phyloP scores from a whole-genome alignment of 495 filamentous ascomycete genomes.

The Hypoxylon perforatum region DNA sequence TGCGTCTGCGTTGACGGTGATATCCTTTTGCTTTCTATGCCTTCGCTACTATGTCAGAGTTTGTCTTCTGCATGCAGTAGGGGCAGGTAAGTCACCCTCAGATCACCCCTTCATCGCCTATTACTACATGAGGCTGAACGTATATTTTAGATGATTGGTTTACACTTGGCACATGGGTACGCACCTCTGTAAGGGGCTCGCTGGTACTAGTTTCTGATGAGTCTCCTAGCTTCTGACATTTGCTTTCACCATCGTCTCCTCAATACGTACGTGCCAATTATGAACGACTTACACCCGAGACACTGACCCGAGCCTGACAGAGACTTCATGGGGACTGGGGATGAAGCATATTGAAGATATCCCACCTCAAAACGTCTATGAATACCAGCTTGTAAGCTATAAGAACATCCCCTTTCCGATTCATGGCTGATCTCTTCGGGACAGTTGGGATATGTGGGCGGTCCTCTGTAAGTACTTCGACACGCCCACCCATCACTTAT shows the following conservation, averaged over 20 bases:
- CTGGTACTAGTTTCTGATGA: not conserved
- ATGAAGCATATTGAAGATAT: slow-evolving; percentile 20
- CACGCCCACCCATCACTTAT: not conserved
- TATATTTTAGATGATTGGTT: slow-evolving; percentile 29
- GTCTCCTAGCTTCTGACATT: slow-evolving; percentile 16
- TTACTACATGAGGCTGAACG: not conserved
- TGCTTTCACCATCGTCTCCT: slow-evolving; percentile 5
- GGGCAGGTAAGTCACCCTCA: slow-evolving; percentile 14
- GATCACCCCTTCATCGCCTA: not conserved
- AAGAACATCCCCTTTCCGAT: too few species aligned
- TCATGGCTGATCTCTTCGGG: not conserved
- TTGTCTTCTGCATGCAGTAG: slow-evolving; percentile 11
- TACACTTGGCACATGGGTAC: slow-evolving; percentile 31
- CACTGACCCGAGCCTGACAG: slow-evolving; percentile 12
- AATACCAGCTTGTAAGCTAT: slow-evolving; percentile 19
- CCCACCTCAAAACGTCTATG: slow-evolving; percentile 9
- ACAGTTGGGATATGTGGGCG: slow-evolving; percentile 25
- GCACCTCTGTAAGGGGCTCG: not conserved
- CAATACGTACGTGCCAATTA: slow-evolving; percentile 19
- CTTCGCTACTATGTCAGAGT: slow-evolving; percentile 30
- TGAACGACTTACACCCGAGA: not conserved
- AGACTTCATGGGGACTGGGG: slow-evolving; percentile 35
- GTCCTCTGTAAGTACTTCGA: slow-evolving; percentile 22
- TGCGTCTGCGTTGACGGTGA: slow-evolving; percentile 5
- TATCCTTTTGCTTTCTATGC: slow-evolving; percentile 27